phyloP scores from a whole-genome alignment of 331 rosid genomes.

The Stylosanthes scabra region DNA sequence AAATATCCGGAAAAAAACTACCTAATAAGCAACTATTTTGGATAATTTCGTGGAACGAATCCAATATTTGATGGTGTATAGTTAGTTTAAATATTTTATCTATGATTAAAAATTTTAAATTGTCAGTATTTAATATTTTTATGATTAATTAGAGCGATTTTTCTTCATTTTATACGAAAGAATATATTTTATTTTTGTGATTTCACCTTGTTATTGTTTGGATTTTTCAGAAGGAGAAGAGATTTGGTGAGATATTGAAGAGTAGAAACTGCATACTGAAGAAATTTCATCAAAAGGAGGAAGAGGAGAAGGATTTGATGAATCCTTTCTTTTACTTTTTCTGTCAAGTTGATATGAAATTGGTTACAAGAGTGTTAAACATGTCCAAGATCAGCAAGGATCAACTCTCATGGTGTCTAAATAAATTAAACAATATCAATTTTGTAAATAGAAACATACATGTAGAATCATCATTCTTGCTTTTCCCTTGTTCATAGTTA shows the following conservation, averaged over 20 bases:
- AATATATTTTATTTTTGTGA: too few species aligned
- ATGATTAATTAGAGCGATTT: too few species aligned
- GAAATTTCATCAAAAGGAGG: conserved; percentile 46
- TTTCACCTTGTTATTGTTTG: background rate
- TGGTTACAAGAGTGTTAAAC: conserved; percentile 66
- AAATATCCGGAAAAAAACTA: too few species aligned
- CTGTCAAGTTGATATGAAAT: conserved; percentile 70
- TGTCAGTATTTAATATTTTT: too few species aligned
- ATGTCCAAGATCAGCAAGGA: conserved; percentile 66
- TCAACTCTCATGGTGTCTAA: conserved; percentile 73
- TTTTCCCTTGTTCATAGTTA: conserved; percentile 56
- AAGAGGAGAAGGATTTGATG: conserved; percentile 38
- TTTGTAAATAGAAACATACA: conserved; percentile 55
- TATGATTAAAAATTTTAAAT: too few species aligned
- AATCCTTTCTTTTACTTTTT: conserved; percentile 57
- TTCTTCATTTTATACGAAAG: too few species aligned
- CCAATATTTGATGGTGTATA: too few species aligned
- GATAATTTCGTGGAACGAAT: too few species aligned
- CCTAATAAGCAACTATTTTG: too few species aligned
- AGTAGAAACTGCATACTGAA: conserved; percentile 64
- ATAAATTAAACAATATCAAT: conserved; percentile 54
- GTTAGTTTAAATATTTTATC: too few species aligned
- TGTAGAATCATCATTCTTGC: conserved; percentile 63
- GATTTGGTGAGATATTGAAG: conserved; percentile 50
- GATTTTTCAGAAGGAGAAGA: conserved; percentile 65